Conservation (phyloP, 2,329 filamentous ascomycete species). For the Trichothecium roseum region DNA sequence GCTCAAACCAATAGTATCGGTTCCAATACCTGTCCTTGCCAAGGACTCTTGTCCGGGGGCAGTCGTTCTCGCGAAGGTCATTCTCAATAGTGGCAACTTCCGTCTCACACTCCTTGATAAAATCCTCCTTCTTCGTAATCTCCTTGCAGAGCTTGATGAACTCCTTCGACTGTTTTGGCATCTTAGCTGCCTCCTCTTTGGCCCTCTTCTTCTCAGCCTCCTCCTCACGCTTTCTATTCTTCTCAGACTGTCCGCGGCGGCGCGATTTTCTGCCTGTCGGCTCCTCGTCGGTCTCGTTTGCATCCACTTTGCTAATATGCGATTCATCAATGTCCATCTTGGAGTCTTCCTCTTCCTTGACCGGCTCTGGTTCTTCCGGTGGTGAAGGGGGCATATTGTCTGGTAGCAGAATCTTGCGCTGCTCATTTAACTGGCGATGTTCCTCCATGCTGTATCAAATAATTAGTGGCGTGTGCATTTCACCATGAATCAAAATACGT, state of each 20-base stretch:
- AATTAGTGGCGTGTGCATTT: conserved; percentile 15
- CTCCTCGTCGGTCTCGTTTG: conserved; percentile 65
- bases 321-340: conserved; percentile 60
- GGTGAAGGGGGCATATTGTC: conserved; percentile 61
- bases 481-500: conserved; percentile 22
- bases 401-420: conserved; percentile 62
- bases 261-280: conserved; percentile 37
- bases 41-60: conserved; percentile 77
- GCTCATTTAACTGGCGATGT: conserved; percentile 58
- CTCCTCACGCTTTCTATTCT: conserved; percentile 68
- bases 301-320: conserved; percentile 41
- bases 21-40: conserved; percentile 98
- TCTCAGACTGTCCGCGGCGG: conserved; percentile 48
- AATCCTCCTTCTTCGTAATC: conserved; percentile 76
- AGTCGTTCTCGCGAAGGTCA: conserved; percentile 87
- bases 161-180: conserved; percentile 67
- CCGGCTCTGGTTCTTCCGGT: conserved; percentile 33
- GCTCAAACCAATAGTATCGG: conserved; percentile 97
- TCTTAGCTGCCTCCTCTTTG: conserved; percentile 54
- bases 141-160: conserved; percentile 81
- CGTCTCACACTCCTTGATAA: conserved; percentile 72
- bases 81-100: conserved; percentile 81
- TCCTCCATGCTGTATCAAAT: conserved; percentile 51
- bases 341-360: conserved; percentile 44
- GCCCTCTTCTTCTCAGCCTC: conserved; percentile 53